phyloP scores from a whole-genome alignment of 2,329 filamentous ascomycete species.

The Cercospora berteroae region DNA sequence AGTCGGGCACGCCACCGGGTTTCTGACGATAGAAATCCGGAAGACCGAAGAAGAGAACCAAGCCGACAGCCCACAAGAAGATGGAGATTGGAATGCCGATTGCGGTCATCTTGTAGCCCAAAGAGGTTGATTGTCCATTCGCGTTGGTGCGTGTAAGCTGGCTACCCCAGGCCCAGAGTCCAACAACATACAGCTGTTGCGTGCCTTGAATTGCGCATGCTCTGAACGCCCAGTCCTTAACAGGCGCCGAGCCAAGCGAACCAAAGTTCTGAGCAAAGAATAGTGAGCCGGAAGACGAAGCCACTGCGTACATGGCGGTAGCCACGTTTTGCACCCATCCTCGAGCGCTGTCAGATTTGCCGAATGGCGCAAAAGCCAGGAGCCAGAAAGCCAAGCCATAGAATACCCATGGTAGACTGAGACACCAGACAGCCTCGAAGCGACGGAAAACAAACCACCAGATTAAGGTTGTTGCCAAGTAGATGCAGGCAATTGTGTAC shows the following conservation, averaged over 20 bases:
- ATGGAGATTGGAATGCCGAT: conserved; percentile 59
- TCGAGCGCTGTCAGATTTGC: conserved; percentile 40
- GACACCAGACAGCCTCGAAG: conserved; percentile 55
- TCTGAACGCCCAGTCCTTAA: conserved; percentile 65
- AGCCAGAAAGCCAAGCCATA: conserved; percentile 63
- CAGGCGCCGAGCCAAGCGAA: conserved; percentile 52
- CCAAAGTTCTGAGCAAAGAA: conserved; percentile 67
- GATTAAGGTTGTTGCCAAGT: conserved; percentile 56
- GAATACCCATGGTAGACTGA: conserved; percentile 62
- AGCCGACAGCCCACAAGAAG: conserved; percentile 57
- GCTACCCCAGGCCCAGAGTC: conserved; percentile 66
- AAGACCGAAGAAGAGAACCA: conserved; percentile 59
- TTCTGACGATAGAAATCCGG: conserved; percentile 65
- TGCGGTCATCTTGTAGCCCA: conserved; percentile 41
- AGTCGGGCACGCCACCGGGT: conserved; percentile 63
- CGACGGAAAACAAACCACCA: conserved; percentile 65
- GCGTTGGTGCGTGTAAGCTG: conserved; percentile 50
- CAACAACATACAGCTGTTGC: conserved; percentile 64
- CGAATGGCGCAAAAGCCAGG: conserved; percentile 62
- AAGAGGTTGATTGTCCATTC: conserved; percentile 40
- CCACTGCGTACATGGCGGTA: conserved; percentile 61
- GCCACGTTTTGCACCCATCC: conserved; percentile 61
- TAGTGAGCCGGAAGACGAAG: conserved; percentile 61
- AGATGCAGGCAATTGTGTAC: conserved; percentile 61
- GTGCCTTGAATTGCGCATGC: conserved; percentile 66